These are phyloP conservation scores for Diospyros lotus DNA, from an alignment of 148 eudicot genomes.

Conservation along the genomic window DNA sequence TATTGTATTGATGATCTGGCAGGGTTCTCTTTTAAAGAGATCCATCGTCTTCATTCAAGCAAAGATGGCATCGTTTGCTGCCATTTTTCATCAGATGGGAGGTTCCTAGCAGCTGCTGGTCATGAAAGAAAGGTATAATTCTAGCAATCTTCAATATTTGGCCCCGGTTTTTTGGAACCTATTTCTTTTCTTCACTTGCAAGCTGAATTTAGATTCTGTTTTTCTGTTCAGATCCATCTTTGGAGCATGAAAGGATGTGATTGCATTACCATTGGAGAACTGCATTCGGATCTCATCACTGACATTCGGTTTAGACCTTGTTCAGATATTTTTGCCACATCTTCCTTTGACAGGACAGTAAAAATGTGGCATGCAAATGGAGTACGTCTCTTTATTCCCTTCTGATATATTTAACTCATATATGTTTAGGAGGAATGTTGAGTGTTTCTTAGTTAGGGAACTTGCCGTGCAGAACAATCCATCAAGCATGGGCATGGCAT, in stretches of 20 bases:
- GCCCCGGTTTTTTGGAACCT: background rate
- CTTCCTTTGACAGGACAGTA: constrained; percentile 49
- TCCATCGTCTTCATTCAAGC: background rate
- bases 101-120: constrained; percentile 50
- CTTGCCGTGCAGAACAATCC: no score
- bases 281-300: constrained; percentile 32
- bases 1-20: background rate
- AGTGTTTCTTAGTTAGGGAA: no score
- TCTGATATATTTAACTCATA: no score
- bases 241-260: constrained; percentile 24
- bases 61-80: constrained; percentile 38
- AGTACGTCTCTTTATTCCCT: constrained; percentile 17
- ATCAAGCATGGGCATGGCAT: no score
- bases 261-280: constrained; percentile 9
- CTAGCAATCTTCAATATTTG: background rate
- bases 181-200: background rate
- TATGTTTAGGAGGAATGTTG: background rate
- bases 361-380: constrained; percentile 43
- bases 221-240: constrained; percentile 29
- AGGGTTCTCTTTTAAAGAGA: constrained; percentile 22
- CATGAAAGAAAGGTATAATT: constrained; percentile 43
- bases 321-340: constrained; percentile 43
- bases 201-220: background rate
- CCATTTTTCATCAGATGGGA: constrained; percentile 47
- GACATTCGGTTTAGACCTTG: constrained; percentile 49